These are phyloP conservation scores for Paecilomyces sp. DNA, from an alignment of 2,329 filamentous ascomycete species.

Conservation along the genomic window DNA sequence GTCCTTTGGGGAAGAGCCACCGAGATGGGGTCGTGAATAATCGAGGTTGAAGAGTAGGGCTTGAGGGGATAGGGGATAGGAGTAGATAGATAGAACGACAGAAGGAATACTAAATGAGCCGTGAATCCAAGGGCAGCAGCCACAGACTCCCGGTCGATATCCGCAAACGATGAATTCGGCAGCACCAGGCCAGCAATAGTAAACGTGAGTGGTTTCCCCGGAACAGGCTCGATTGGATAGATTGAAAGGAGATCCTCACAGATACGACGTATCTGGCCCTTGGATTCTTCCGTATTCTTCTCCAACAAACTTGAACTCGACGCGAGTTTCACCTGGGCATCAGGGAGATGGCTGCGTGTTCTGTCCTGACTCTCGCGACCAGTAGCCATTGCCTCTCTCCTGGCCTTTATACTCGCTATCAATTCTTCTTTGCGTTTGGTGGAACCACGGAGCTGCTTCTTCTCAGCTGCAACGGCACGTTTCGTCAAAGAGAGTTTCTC, in stretches of 20 bases:
- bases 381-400: conserved; percentile 60
- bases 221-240: conserved; percentile 69
- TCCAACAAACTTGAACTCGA: conserved; percentile 50
- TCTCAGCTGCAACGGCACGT: conserved; percentile 54
- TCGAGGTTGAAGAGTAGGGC: conserved; percentile 65
- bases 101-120: conserved; percentile 63
- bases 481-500: conserved; percentile 36
- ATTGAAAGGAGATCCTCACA: conserved; percentile 74
- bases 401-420: conserved; percentile 55
- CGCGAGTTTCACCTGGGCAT: conserved; percentile 53
- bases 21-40: conserved; percentile 67
- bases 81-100: conserved; percentile 75
- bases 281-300: conserved; percentile 56
- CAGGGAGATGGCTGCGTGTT: conserved; percentile 54
- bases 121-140: conserved; percentile 78
- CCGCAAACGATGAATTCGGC: conserved; percentile 72
- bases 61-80: conserved; percentile 75
- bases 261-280: conserved; percentile 79
- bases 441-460: conserved; percentile 57
- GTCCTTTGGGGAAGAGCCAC: conserved; percentile 50
- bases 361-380: conserved; percentile 55
- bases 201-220: conserved; percentile 64
- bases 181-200: conserved; percentile 72
- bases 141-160: conserved; percentile 58
- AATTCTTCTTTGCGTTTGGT: conserved; percentile 61